These are phyloP conservation scores for Aspergillus texensis DNA, from an alignment of 2,329 filamentous ascomycete species.

Conservation along the genomic window DNA sequence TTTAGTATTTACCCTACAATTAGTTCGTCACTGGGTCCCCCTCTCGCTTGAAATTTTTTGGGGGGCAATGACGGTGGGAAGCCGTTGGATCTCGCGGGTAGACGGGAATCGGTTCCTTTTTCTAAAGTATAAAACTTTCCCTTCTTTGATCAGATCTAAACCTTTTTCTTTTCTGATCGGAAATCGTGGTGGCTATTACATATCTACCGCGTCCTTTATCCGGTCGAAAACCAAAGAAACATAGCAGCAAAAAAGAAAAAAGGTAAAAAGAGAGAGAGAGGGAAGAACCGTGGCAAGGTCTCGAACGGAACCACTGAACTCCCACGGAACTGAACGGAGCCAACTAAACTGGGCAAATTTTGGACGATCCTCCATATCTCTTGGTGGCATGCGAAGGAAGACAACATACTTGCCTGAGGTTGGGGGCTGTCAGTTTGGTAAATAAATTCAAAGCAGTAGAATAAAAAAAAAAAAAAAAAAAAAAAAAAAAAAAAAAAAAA, in stretches of 20 bases:
- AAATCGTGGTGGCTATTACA: neutral
- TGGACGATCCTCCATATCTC: slow-evolving; percentile 4
- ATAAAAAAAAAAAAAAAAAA: slow-evolving; percentile 1
- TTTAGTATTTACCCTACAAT: neutral
- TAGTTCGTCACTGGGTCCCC: slow-evolving; percentile 3
- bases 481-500: no score
- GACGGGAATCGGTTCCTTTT: slow-evolving; percentile 3
- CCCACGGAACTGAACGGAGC: slow-evolving; percentile 15
- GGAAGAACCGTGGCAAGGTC: slow-evolving; percentile 14
- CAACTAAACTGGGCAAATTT: slow-evolving; percentile 1
- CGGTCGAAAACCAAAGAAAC: neutral
- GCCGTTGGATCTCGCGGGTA: slow-evolving; percentile 10
- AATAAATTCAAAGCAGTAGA: neutral
- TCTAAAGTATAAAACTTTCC: neutral
- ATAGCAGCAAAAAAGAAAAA: neutral
- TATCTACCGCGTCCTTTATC: neutral
- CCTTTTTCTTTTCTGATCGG: slow-evolving; percentile 2
- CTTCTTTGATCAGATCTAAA: slow-evolving; percentile 7
- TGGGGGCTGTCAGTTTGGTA: neutral
- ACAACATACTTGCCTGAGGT: neutral
- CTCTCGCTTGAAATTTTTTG: neutral
- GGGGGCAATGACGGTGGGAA: slow-evolving; percentile 8
- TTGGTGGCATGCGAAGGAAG: neutral
- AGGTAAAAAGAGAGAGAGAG: neutral
- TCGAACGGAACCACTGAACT: slow-evolving; percentile 15